Base-by-base conservation (phyloP, 768 basidiomycete species). In the Suillus hirtellus region DNA sequence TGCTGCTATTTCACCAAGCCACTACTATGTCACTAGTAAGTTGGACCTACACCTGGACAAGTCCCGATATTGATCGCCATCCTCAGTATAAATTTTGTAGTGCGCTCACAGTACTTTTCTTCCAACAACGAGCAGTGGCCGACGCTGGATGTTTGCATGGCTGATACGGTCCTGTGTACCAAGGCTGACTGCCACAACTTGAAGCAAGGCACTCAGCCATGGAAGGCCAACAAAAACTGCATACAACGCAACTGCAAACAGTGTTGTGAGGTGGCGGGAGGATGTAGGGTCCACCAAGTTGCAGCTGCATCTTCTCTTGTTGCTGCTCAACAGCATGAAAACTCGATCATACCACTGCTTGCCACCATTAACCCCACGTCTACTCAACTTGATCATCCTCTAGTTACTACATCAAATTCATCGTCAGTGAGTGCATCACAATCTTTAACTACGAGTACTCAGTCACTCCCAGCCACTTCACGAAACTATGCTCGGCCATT, bases 61-160 rank as follows among this genome's bases (percentile, higher is more conserved):
- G 52, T 34, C 50, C 50, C 17, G 9, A 52, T 52, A 52, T 52
- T 52, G 50, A 52, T 52, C 11, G 10, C 52, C 34, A 2, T 35
- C 27, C 52, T 53, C 34, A 53, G 52, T 53, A 53, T 53, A 53
- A 53, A 53, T 6, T 53, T 53, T 53, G 52, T 53, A 34, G 52
- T 52, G 7, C 11, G 11, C 4, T 44, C 43, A 44, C 27, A 37
- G 37, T 37, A 37, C 37, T 27, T 27, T 27, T 27, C 37, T 37
- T 11, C 37, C 3, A 37, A 37, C 37, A 11, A 37, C 3, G 10
- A 37, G 37, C 10, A 37, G 37, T 37, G 37, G 37, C 9, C 37
- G 37, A 10, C 37, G 8, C 37, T 37, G 38, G 11, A 40, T 40
- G 38, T 40, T 40, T 40, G 38, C 38, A 40, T 40, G 38, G 12